Percentiles rank a stretch among this genome's conserved stretches.
Evolutionary conservation across 2,329 filamentous ascomycete genomes (phyloP).

Genomic region (Apiospora saccharicola): DNA sequence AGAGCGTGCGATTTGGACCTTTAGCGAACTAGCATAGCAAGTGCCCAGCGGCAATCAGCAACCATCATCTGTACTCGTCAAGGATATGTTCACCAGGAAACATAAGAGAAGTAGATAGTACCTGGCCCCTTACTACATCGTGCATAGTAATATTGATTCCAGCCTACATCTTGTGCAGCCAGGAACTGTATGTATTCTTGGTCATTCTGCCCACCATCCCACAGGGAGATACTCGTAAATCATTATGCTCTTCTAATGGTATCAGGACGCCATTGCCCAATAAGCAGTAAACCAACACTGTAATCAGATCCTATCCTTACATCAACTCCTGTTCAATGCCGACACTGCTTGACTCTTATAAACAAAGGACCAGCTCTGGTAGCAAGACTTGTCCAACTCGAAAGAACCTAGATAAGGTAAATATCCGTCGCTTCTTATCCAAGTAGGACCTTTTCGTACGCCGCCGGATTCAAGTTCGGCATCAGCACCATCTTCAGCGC

Average conservation of each 20-base stretch:
- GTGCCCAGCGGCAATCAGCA: neutral
- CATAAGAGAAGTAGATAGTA: neutral
- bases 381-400: neutral
- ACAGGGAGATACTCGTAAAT: slow-evolving; percentile 4
- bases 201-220: neutral
- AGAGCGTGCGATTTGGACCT: neutral
- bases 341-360: neutral
- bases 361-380: neutral
- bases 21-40: neutral
- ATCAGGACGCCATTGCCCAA: neutral
- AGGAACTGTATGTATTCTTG: neutral
- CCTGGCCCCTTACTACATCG: neutral
- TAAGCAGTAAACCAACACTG: neutral
- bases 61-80: neutral
- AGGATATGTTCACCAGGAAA: neutral
- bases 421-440: slow-evolving; percentile 37
- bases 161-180: neutral
- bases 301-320: neutral
- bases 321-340: neutral
- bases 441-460: slow-evolving; percentile 58
- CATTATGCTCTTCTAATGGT: slow-evolving; percentile 10
- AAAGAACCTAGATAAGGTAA: no score
- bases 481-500: slow-evolving; percentile 58
- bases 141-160: neutral
- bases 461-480: slow-evolving; percentile 51